A percentile compares a stretch with the other conserved stretches of the same genome.
Conservation (phyloP, 208 protist genomes). For the Trypanosoma caninum region DNA sequence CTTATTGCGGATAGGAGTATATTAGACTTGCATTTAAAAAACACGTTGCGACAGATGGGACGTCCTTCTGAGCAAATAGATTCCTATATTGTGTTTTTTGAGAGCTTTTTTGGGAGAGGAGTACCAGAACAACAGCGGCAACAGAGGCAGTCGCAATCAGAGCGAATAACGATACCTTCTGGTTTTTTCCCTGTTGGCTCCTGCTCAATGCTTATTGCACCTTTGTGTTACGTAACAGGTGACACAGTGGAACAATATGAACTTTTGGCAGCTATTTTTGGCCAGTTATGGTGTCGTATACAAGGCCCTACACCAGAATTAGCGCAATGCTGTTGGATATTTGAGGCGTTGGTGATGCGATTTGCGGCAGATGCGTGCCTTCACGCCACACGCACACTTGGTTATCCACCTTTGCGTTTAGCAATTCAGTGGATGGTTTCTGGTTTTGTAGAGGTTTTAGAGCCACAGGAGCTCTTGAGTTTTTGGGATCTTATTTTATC, state of each 20-base stretch:
- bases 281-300: slow-evolving; percentile 76
- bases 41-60: slow-evolving; percentile 59
- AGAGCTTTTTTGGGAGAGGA: no score
- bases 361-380: slow-evolving; percentile 61
- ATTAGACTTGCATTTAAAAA: slow-evolving; percentile 42
- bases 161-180: slow-evolving; percentile 35
- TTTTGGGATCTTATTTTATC: slow-evolving; percentile 84
- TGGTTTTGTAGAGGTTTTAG: slow-evolving; percentile 73
- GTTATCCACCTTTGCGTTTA: slow-evolving; percentile 57
- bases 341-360: slow-evolving; percentile 60
- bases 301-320: slow-evolving; percentile 86
- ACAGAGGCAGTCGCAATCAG: slow-evolving; percentile 12
- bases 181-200: slow-evolving; percentile 57
- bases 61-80: slow-evolving; percentile 36
- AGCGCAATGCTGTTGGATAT: slow-evolving; percentile 74
- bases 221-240: slow-evolving; percentile 76
- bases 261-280: slow-evolving; percentile 56
- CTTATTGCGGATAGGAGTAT: slow-evolving; percentile 70
- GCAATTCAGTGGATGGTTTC: slow-evolving; percentile 82
- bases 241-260: slow-evolving; percentile 86
- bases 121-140: slow-evolving; percentile 4
- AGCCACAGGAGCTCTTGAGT: slow-evolving; percentile 62
- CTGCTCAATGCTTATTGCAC: slow-evolving; percentile 57
- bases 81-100: slow-evolving; percentile 54
- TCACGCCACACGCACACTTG: slow-evolving; percentile 57